Evolutionary conservation across 306 rosid species (phyloP), one percentile per base, ranked within the genome.

Genomic region (Citrullus colocynthis): DNA sequence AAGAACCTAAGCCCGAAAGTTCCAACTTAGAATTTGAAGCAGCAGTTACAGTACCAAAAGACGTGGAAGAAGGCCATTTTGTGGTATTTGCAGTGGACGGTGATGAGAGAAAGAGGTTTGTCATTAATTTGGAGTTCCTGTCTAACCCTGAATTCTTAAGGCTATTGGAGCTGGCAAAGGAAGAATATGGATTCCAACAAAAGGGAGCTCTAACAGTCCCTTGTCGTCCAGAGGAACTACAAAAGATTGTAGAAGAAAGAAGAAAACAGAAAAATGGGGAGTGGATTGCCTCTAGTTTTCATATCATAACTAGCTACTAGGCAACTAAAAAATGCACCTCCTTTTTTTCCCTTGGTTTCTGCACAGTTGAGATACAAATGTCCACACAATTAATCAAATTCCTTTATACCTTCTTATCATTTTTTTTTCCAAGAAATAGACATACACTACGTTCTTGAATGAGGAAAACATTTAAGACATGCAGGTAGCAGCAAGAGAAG

Each of bases 181-280:
- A 89, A 80, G 95, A 88, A 77, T 90, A 79, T 83, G 93, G 96
- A 20, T 87, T 86, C 70, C 79, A 70, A 34, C 93, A 90, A 57
- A 67, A 80, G 69, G 96, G 97, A 59, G 86, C 93, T 78, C 90
- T 90, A n/a, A 82, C 79, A n/a, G 79, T 91, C 77, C 94, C 94
- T 9, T 91, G 92, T 78, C 42, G 42, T 20, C 94, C 92, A 28
- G 84, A 72, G 17, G 92, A 89, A 14, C 59, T 91, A 13, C 89
- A 81, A 77, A 87, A 82, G 45, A 88, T 91, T 79, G 77, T 91
- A 12, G 88, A 85, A 24, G 80, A 77, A 72, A 71, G 75, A 48
- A 72, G 75, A 54, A 52, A 74, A 52, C 78, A 74, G 63, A 52
- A 52, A 74, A 52, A 18, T 17, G 78, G 62, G 48, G 8, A 10